Base-by-base conservation (phyloP, 257 asterid species). In the Asclepias syriaca region DNA sequence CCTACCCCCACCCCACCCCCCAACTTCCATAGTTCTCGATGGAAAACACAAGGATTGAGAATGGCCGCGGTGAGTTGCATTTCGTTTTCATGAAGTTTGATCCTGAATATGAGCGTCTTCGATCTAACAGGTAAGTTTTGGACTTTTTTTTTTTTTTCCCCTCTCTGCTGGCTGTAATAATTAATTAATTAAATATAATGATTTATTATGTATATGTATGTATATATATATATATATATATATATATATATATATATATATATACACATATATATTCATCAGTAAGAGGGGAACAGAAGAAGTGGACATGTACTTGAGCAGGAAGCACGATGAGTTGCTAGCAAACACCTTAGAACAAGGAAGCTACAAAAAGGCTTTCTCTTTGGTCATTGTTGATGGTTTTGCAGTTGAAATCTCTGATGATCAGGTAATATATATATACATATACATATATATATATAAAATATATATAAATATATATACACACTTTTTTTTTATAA, bases 31-130 rank as follows among this genome's bases (percentile, higher is more conserved):
- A 48, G 51, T 3, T 48, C 51, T 32, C 2, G 59, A 83, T 86
- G 95, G 92, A 74, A 61, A 80, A 57, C 32, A 29, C 69, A 37
- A 72, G 74, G 55, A 70, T 63, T 60, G 93, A 90, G 83, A 32
- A n/a, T 18, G 49, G 18, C 13, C 39, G 39, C 39, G 40, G 49
- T 8, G 49, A 64, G 11, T 77, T 86, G 13, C 80, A 93, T 72
- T 93, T 89, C 34, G 97, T 93, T 53, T 93, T 93, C 89, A 83
- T 93, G 98, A 87, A 89, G 70, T 91, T 85, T 56, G 97, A 93
- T 79, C 86, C 97, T 2, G 90, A 93, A 70, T 93, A 89, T 66
- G 96, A 89, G 53, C 89, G 96, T 49, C 97, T 92, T 60, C 89
- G 86, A 53, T 85, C 95, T 40, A 82, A 68, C 87, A 87, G 89